Percentiles rank a stretch among this genome's conserved stretches.
Evolutionary conservation across 179 eudicot species (phyloP).

Genomic region (Dionaea muscipula): DNA sequence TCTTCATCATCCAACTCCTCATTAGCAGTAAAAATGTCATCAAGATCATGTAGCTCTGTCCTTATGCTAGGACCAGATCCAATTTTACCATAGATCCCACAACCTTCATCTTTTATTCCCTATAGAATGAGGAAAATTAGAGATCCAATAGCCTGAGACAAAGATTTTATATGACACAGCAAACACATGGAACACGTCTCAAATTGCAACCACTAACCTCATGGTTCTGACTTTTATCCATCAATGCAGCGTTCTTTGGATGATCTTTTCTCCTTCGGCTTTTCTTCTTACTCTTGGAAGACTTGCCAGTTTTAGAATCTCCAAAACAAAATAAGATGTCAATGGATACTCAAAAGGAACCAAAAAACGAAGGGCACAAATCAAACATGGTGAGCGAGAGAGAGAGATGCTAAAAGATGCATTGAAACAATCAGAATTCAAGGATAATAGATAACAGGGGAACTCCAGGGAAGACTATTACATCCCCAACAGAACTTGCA

Average conservation of each 20-base stretch:
- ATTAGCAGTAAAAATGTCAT: constrained; percentile 31
- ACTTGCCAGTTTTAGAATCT: constrained; percentile 46
- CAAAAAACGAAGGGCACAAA: not conserved
- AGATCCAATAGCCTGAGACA: not conserved
- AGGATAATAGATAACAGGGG: not conserved
- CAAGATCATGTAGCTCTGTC: constrained; percentile 33
- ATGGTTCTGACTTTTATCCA: constrained; percentile 22
- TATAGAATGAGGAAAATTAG: constrained; percentile 17
- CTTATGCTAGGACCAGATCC: constrained; percentile 17
- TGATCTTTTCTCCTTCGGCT: constrained; percentile 60
- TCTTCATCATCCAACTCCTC: constrained; percentile 51
- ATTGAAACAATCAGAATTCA: not conserved
- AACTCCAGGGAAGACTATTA: not conserved
- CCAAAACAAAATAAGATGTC: constrained; percentile 15
- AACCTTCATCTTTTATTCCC: constrained; percentile 36
- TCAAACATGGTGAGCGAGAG: not conserved
- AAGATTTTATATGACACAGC: no score
- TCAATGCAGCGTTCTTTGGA: constrained; percentile 34
- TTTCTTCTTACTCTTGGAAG: constrained; percentile 65
- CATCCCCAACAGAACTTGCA: no score
- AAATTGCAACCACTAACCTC: constrained; percentile 23
- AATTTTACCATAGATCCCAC: constrained; percentile 17
- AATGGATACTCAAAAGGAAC: constrained; percentile 2
- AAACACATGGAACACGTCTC: no score
- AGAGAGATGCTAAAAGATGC: not conserved